phyloP scores from a whole-genome alignment of 2,329 filamentous ascomycete species.

The Fusarium poae region DNA sequence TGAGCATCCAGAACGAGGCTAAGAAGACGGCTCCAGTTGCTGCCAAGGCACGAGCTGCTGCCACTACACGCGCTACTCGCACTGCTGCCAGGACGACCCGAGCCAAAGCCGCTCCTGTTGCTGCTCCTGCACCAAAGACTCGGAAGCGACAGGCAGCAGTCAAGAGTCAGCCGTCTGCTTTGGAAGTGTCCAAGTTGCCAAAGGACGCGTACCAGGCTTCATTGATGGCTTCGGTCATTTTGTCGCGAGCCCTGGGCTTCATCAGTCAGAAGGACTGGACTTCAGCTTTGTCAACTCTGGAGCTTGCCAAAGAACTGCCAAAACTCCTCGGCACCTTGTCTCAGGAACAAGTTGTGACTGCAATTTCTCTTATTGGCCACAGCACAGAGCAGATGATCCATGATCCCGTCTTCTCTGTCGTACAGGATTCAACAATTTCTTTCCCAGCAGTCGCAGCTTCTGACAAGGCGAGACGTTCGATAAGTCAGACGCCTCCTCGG shows the following conservation, averaged over 20 bases:
- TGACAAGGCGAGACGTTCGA: constrained; percentile 56
- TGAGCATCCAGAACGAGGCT: constrained; percentile 14
- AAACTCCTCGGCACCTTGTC: constrained; percentile 57
- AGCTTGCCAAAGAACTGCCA: constrained; percentile 61
- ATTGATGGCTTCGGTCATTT: constrained; percentile 53
- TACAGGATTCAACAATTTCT: constrained; percentile 93
- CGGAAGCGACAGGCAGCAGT: constrained; percentile 41
- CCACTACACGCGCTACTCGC: constrained; percentile 45
- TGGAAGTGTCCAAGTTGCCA: constrained; percentile 41
- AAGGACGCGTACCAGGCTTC: constrained; percentile 56
- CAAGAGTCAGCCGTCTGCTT: constrained; percentile 45
- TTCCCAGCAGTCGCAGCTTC: constrained; percentile 75
- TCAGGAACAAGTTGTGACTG: constrained; percentile 72
- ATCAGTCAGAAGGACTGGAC: constrained; percentile 68
- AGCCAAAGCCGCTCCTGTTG: constrained; percentile 28
- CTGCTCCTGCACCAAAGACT: constrained; percentile 28
- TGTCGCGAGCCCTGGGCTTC: constrained; percentile 59
- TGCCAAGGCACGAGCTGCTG: constrained; percentile 35
- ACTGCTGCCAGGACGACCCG: constrained; percentile 47
- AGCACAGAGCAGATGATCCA: constrained; percentile 79
- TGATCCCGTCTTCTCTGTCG: constrained; percentile 87
- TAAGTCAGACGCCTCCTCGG: constrained; percentile 55
- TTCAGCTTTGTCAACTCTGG: constrained; percentile 68
- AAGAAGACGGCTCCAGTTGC: constrained; percentile 33
- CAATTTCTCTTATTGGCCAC: constrained; percentile 75